Conservation (phyloP, 306 rosid genomes). For the Acmispon strigosus region DNA sequence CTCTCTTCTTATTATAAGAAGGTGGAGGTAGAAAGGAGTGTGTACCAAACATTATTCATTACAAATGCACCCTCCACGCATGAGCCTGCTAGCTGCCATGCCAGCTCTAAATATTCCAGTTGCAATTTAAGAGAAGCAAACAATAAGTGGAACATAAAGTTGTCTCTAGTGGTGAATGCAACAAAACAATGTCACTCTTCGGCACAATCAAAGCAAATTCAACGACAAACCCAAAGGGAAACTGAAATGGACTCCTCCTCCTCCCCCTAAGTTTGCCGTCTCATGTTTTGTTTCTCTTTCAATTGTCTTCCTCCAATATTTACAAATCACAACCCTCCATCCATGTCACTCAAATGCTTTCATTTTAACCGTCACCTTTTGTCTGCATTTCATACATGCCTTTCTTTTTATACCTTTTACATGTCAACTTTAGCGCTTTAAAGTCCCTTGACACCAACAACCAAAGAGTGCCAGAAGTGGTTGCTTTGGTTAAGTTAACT, state of each 20-base stretch:
- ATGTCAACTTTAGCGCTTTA: conserved; percentile 6
- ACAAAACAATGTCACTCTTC: conserved; percentile 24
- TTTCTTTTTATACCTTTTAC: conserved; percentile 20
- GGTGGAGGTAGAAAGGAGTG: too few species aligned
- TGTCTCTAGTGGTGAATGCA: conserved; percentile 21
- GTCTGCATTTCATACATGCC: conserved; percentile 19
- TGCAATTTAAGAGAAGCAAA: not conserved
- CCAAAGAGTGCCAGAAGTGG: conserved; percentile 25
- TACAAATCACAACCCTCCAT: not conserved
- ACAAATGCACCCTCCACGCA: too few species aligned
- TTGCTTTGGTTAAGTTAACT: conserved; percentile 15
- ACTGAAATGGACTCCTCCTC: not conserved
- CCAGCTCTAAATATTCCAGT: conserved; percentile 1
- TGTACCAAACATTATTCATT: too few species aligned
- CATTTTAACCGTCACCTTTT: conserved; percentile 29
- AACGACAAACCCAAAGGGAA: conserved; percentile 41
- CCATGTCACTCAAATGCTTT: not conserved
- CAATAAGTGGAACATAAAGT: not conserved
- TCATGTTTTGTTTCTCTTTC: conserved; percentile 14
- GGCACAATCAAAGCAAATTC: conserved; percentile 33
- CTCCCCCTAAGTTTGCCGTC: conserved; percentile 36
- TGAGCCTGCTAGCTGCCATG: not conserved
- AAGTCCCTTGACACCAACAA: conserved; percentile 10
- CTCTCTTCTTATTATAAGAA: too few species aligned
- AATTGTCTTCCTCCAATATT: not conserved